Base-by-base conservation (phyloP, 2,329 filamentous ascomycete species). In the Apiospora sp. region DNA sequence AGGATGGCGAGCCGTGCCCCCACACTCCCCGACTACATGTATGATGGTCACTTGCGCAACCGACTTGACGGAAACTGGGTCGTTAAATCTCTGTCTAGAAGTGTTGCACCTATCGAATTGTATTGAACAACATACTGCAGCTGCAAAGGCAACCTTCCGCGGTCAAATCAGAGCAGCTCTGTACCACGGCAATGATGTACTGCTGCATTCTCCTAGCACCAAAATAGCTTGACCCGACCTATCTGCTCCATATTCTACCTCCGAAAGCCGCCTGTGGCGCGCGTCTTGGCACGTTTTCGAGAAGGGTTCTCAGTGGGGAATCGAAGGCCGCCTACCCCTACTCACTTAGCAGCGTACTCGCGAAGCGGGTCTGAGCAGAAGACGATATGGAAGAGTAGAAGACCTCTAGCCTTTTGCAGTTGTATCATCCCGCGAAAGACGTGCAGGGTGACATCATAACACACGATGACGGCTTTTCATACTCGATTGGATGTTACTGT, bases 211-310 rank as follows among this genome's bases (percentile, higher is more conserved):
- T 12, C 34, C 58, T 64, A 64, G 58, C 22, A 64, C 58, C 34
- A n/a, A 41, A 24, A 37, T 37, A 64, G 58, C 58, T 64, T 64
- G 34, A 64, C 58, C 30, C 4, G 10, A n/a, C 34, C 58, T 41
- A 37, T 37, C 30, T 13, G 41, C 58, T 64, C 58, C 58, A 64
- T 64, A 64, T 37, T 22, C 19, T n/a, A 41, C 34, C 58, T 10
- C 58, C 30, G 19, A 37, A 64, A 64, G 34, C 19, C 58, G 58
- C 58, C 58, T 64, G 58, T 41, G 58, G 58, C 58, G 58, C 58
- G 58, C 30, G 34, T 37, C 58, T 64, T 64, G 58, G 58, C 58
- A 41, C 34, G 58, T 64, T 64, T 64, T 64, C 58, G 58, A 64
- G 58, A 64, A 64, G 34, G 58, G 58, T 13, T 64, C 34, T 41